A percentile compares a stretch with the other conserved stretches of the same genome.
These are phyloP conservation scores for Metschnikowia henanensis DNA, from an alignment of 805 yeast genomes.

Conservation along the genomic window DNA sequence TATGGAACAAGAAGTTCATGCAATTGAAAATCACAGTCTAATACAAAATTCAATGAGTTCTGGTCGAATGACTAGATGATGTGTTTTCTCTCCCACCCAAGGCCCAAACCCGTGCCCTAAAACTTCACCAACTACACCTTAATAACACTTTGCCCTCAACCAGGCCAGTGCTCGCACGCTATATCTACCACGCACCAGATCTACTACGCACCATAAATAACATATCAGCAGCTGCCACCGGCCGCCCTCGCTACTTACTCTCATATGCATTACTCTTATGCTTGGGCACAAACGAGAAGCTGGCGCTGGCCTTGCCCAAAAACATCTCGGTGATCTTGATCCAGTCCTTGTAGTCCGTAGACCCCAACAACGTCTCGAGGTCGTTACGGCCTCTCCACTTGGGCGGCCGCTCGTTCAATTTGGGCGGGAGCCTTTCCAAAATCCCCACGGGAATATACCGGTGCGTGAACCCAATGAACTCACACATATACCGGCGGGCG, in stretches of 20 bases:
- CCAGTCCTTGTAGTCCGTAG: conserved; percentile 90
- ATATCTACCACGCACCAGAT: too few relatives aligned
- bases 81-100: too few relatives aligned
- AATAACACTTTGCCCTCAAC: too few relatives aligned
- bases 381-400: conserved; percentile 92
- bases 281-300: conserved; percentile 83
- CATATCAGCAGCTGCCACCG: neutral
- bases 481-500: conserved; percentile 90
- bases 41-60: too few relatives aligned
- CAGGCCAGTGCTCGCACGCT: too few relatives aligned
- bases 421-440: conserved; percentile 84
- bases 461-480: conserved; percentile 90
- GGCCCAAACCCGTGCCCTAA: too few relatives aligned
- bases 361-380: conserved; percentile 84
- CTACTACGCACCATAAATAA: neutral
- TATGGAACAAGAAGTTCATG: too few relatives aligned
- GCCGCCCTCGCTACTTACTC: neutral
- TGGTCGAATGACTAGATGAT: too few relatives aligned
- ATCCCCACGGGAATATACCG: conserved; percentile 94
- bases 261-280: conserved; percentile 86
- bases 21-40: too few relatives aligned
- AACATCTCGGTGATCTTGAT: conserved; percentile 94
- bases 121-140: too few relatives aligned
- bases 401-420: conserved; percentile 91
- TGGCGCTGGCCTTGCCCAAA: conserved; percentile 78